These are phyloP conservation scores for Lichtheimia ornata DNA, from an alignment of 371 early-diverging fungal species.

Conservation along the genomic window DNA sequence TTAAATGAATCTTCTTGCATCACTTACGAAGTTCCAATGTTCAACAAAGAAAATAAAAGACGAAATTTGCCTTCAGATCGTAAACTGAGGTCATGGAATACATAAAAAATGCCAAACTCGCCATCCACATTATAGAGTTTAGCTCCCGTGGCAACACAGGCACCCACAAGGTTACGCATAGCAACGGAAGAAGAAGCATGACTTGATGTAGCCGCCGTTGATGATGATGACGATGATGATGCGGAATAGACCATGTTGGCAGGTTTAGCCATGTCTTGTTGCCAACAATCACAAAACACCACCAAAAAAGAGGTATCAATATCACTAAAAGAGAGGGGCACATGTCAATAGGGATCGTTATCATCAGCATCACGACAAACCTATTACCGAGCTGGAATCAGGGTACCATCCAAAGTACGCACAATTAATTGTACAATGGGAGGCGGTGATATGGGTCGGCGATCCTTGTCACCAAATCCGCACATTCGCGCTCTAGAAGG, in stretches of 20 bases:
- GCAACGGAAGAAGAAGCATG: constrained; percentile 26
- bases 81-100: constrained; percentile 74
- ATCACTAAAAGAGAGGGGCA: constrained; percentile 12
- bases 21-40: constrained; percentile 48
- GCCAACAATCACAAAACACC: constrained; percentile 24
- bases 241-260: constrained; percentile 33
- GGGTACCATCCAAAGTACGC: constrained; percentile 17
- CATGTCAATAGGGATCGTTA: background rate
- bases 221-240: constrained; percentile 7
- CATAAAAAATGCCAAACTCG: constrained; percentile 72
- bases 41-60: constrained; percentile 59
- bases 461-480: constrained; percentile 74
- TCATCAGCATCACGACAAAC: background rate
- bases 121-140: constrained; percentile 64
- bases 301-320: constrained; percentile 25
- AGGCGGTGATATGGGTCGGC: constrained; percentile 72
- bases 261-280: constrained; percentile 19
- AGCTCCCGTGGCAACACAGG: constrained; percentile 68
- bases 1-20: too few species aligned
- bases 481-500: constrained; percentile 72
- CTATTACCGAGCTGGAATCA: constrained; percentile 14
- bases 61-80: constrained; percentile 68
- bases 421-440: constrained; percentile 57
- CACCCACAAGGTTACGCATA: constrained; percentile 71
- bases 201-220: constrained; percentile 5